Conservation (phyloP, 495 filamentous ascomycete species). For the Tuber calosporum region DNA sequence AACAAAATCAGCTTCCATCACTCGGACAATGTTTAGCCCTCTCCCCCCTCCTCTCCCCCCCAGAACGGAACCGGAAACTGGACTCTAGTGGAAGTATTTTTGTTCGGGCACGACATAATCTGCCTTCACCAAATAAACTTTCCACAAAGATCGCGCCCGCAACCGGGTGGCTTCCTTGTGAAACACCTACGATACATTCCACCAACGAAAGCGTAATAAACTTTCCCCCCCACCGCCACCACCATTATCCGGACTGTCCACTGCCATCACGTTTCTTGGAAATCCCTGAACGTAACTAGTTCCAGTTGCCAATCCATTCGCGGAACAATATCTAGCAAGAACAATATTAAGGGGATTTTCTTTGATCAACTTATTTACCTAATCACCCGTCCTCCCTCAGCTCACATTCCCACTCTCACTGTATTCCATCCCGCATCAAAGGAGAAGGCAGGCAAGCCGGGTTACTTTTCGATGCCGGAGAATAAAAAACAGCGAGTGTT, state of each 20-base stretch:
- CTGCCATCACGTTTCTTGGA: background rate
- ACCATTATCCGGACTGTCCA: background rate
- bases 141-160: background rate
- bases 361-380: background rate
- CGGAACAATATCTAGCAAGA: slow-evolving; percentile 2
- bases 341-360: background rate
- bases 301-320: background rate
- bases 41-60: background rate
- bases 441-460: background rate
- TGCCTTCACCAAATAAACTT: background rate
- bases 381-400: background rate
- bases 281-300: background rate
- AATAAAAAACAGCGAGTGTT: background rate
- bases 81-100: background rate
- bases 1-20: background rate
- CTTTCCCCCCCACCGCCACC: background rate
- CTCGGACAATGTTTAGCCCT: background rate
- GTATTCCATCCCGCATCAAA: background rate
- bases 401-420: background rate
- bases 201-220: background rate
- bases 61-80: background rate
- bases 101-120: background rate
- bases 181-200: slow-evolving; percentile 3
- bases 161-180: background rate
- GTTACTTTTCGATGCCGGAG: background rate